Percentiles rank a stretch among this genome's conserved stretches.
phyloP scores from a whole-genome alignment of 257 asterid genomes.

The Coffea canephora region DNA sequence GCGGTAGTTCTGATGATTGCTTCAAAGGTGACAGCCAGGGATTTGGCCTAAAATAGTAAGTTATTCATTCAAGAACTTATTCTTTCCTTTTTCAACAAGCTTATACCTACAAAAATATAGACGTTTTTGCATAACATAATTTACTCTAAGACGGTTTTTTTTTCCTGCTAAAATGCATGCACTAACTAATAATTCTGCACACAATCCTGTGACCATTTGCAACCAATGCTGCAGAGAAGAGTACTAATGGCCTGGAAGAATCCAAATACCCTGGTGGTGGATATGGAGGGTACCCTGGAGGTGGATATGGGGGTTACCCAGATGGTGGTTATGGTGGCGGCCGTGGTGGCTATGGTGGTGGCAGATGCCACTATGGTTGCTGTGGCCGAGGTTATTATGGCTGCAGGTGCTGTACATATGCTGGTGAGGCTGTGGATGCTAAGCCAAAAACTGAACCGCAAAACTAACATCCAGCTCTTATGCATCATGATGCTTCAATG shows the following conservation, averaged over 20 bases:
- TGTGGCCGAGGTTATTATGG: conserved; percentile 7
- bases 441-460: not conserved
- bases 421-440: conserved; percentile 13
- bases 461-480: conserved; percentile 1
- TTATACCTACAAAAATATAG: no score
- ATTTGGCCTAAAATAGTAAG: conserved; percentile 3
- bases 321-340: conserved; percentile 5
- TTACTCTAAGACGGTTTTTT: no score
- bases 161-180: no score
- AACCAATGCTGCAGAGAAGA: no score
- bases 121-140: no score
- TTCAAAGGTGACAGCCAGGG: not conserved
- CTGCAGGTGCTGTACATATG: conserved; percentile 25
- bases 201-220: no score
- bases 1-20: not conserved
- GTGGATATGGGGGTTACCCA: not conserved
- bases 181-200: no score
- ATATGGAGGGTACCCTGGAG: not conserved
- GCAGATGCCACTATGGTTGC: conserved; percentile 11
- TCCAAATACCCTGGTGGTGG: no score
- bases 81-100: not conserved
- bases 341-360: conserved; percentile 1
- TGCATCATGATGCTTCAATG: not conserved
- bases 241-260: no score
- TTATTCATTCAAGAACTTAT: not conserved